A percentile compares a stretch with the other conserved stretches of the same genome.
phyloP scores from a whole-genome alignment of 1,284 basidiomycete genomes.

The Leccinum pachyderme region DNA sequence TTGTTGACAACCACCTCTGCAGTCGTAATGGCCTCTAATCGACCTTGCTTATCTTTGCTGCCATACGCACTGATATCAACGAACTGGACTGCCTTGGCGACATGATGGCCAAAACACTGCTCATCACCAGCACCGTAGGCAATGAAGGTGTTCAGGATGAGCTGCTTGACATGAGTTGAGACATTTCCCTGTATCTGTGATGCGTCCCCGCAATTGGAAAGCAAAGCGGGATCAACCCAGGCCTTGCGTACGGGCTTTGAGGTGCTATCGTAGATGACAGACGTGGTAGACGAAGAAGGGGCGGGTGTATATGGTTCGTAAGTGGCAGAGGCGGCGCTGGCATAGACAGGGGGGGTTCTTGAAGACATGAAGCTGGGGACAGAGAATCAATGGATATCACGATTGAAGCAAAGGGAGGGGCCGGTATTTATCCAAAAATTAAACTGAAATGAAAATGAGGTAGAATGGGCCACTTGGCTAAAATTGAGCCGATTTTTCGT shows the following conservation, averaged over 20 bases:
- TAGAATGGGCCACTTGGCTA: slow-evolving; percentile 21
- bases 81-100: slow-evolving; percentile 58
- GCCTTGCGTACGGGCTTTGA: slow-evolving; percentile 33
- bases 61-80: slow-evolving; percentile 53
- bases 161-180: slow-evolving; percentile 56
- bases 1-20: slow-evolving; percentile 61
- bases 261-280: slow-evolving; percentile 22
- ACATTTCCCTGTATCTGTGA: slow-evolving; percentile 60
- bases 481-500: slow-evolving; percentile 30
- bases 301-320: slow-evolving; percentile 29
- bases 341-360: slow-evolving; percentile 28
- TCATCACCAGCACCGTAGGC: slow-evolving; percentile 63
- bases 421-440: slow-evolving; percentile 31
- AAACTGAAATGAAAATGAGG: slow-evolving; percentile 15
- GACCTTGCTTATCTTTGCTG: slow-evolving; percentile 43
- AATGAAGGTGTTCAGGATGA: slow-evolving; percentile 62
- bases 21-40: slow-evolving; percentile 55
- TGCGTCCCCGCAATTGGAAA: slow-evolving; percentile 54
- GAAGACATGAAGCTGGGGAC: slow-evolving; percentile 23
- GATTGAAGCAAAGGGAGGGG: slow-evolving; percentile 2
- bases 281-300: slow-evolving; percentile 20
- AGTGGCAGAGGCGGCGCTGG: slow-evolving; percentile 25
- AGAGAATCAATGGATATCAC: slow-evolving; percentile 5
- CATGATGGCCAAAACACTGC: slow-evolving; percentile 56
- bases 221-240: slow-evolving; percentile 62